Evolutionary conservation across 768 basidiomycete species (phyloP).

Genomic region (Glaciozyma antarctica): DNA sequence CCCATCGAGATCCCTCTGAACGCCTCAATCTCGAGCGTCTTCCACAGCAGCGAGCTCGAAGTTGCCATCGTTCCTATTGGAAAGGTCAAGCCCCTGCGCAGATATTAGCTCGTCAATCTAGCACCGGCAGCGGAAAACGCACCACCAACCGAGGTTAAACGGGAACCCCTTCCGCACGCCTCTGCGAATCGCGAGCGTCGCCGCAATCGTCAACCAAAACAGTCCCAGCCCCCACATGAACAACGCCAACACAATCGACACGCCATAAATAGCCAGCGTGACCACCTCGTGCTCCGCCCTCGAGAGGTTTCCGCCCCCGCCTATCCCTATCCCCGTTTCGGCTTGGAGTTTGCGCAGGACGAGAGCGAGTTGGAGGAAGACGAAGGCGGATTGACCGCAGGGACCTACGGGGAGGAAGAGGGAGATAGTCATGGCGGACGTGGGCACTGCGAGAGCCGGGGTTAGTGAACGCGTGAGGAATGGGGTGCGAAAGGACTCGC

Average conservation of each 20-base stretch:
- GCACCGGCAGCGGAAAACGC: not conserved
- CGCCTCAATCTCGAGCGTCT: not conserved
- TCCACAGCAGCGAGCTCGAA: not conserved
- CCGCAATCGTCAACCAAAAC: not conserved
- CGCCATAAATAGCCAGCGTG: not conserved
- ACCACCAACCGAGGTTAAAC: conserved; percentile 1
- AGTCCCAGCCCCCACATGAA: not conserved
- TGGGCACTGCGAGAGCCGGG: conserved; percentile 10
- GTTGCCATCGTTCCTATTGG: not conserved
- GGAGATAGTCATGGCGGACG: conserved; percentile 22
- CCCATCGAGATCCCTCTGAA: not conserved
- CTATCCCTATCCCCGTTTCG: not conserved
- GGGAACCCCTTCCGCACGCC: not conserved
- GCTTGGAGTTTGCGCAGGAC: not conserved
- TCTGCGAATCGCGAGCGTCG: not conserved
- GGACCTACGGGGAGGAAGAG: conserved; percentile 39
- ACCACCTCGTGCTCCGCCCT: not conserved
- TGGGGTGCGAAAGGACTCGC: not conserved
- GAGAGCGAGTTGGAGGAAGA: conserved; percentile 32
- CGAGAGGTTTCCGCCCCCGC: not conserved
- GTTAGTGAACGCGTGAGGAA: not conserved
- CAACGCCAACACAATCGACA: not conserved
- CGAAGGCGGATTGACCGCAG: conserved; percentile 39
- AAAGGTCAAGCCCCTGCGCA: not conserved
- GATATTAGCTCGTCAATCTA: not conserved